Evolutionary conservation across 345 rosid species (phyloP), one percentile per base, ranked within the genome.

Genomic region (Moricandia arvensis): DNA sequence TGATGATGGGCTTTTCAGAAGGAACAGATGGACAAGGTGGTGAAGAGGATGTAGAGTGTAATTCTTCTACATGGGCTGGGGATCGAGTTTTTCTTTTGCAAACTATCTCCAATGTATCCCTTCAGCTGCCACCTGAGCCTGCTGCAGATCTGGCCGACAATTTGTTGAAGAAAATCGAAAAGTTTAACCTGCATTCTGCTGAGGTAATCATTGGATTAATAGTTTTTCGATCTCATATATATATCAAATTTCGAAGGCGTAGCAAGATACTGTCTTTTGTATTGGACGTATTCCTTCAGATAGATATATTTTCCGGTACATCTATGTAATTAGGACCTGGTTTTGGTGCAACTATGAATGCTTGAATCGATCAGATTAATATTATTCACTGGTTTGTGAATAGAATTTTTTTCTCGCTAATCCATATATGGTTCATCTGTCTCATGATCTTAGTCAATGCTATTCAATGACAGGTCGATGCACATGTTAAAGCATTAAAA

Each of bases 71-170:
- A 62, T 90, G 93, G 97, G 97, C 93, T 65, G 92, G 91, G 16
- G 96, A 92, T 80, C 89, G 97, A 58, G 97, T 95, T 82, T 90
- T 76, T 81, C 97, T 90, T 59, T 76, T 92, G 85, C 93, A 86
- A 88, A 91, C 99, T 70, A 89, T 92, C 76, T 89, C 99, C 53
- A 85, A 89, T 79, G 96, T 92, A 72, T 87, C 99, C 43, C 85
- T 88, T 47, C 92, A 89, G 88, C 82, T 95, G 73, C 97, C 96
- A 29, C 73, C 92, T 10, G 90, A 85, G 78, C 83, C 91, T 82
- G 93, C 99, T 27, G 92, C 99, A 80, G 93, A 89, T 75, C 86
- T 92, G 72, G 97, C 96, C 64, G 87, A 89, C 81, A 89, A 90
- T 69, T 85, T 90, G 84, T 91, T 92, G 70, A 84, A 83, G 82